Evolutionary conservation across 768 basidiomycete species (phyloP).

Genomic region (Tricholoma sp.): DNA sequence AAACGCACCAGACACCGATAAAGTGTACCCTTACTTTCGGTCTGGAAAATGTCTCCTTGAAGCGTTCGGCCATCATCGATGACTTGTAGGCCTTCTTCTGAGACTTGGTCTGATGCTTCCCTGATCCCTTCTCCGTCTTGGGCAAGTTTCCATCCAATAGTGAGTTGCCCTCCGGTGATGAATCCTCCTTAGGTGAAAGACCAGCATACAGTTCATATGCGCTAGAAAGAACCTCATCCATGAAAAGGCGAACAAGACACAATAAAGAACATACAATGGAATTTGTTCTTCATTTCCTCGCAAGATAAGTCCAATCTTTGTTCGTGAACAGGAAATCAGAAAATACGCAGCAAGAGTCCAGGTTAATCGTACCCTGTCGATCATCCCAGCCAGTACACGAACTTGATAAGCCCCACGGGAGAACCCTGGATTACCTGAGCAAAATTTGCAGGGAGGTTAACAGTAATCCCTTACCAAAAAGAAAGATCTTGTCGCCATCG

Average conservation of each 20-base stretch:
- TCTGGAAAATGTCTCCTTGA: constrained; percentile 10
- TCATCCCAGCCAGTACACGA: constrained; percentile 39
- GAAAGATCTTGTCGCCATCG: constrained; percentile 31
- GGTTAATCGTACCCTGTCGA: constrained; percentile 23
- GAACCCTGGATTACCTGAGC: constrained; percentile 25
- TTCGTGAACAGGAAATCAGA: background rate
- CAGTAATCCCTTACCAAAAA: constrained; percentile 26
- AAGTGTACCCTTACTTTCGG: constrained; percentile 30
- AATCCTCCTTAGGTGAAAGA: background rate
- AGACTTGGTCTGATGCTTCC: background rate
- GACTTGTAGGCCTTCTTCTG: background rate
- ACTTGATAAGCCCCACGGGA: too few relatives aligned
- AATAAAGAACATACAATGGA: background rate
- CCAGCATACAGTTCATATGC: constrained; percentile 35
- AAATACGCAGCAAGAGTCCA: background rate
- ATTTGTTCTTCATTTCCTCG: too few relatives aligned
- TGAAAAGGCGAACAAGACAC: background rate
- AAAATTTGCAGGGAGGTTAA: background rate
- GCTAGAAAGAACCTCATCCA: constrained; percentile 14
- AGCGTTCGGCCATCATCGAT: background rate
- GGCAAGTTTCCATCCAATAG: too few relatives aligned
- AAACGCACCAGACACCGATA: constrained; percentile 33
- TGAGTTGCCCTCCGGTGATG: background rate
- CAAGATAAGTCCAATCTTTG: background rate
- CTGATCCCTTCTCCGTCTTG: too few relatives aligned